Evolutionary conservation across 1,139 yeast species (phyloP), one percentile per base, ranked within the genome.

Genomic region (Blastobotrys elegans): DNA sequence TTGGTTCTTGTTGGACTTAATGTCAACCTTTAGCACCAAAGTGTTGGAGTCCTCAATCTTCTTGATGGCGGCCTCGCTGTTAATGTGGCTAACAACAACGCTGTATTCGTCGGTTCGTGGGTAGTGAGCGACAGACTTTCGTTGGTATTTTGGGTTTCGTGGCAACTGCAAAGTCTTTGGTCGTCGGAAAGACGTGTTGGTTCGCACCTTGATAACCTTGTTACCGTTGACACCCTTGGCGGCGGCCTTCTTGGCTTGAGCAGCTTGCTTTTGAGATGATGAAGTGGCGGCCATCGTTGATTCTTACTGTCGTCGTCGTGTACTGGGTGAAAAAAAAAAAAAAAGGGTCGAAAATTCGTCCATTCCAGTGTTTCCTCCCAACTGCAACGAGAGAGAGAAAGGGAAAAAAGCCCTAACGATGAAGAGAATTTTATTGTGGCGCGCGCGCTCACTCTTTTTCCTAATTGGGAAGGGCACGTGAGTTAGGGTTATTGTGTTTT

Each of bases 21-120:
- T 71, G 78, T 87, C 92, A 72, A 92, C 97, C 79, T 86, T 94
- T 92, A 92, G 89, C 63, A 94, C 98, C 72, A 92, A 84, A 68
- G 95, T 92, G 95, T 92, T 92, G 77, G 95, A 89, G 72, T 89
- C 97, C 81, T 94, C 98, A 71, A 92, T 96, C 83, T 89, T 88
- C 86, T 92, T 92, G 86, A 94, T 89, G 71, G 98, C 96, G 62
- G 96, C 88, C 82, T 92, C 99, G 66, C 96, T 81, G 73, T 94
- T 94, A 76, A 92, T 84, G 79, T 97, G 97, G 66, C 89, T 78
- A 74, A 86, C 86, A 71, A 92, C 82, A 72, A 90, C 76, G 79
- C 87, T 89, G 95, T 86, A 86, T 68, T 95, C 87, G 74, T 94
- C 98, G 71, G 88, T 75, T 82, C 97, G 90, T 77, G 85, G 82